Percentiles rank a stretch among this genome's conserved stretches.
These are phyloP conservation scores for Hortiboletus flavorubellus DNA, from an alignment of 768 basidiomycete species.

Conservation along the genomic window DNA sequence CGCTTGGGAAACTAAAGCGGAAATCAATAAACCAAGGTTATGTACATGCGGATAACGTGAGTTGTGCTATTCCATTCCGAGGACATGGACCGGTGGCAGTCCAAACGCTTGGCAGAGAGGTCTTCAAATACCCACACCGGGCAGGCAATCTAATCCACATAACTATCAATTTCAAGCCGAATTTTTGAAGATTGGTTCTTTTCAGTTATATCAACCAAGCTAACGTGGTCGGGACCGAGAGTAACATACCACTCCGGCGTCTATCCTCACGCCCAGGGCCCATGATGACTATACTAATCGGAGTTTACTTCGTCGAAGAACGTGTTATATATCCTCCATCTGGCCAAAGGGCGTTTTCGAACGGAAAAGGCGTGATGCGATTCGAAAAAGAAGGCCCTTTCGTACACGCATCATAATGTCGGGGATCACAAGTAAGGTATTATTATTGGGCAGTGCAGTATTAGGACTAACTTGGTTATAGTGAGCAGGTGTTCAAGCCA, in stretches of 20 bases:
- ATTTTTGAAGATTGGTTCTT: not conserved
- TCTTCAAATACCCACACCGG: not conserved
- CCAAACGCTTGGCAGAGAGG: not conserved
- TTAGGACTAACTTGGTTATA: slow-evolving; percentile 2
- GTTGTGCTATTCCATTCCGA: not conserved
- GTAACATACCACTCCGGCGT: not conserved
- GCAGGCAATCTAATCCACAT: not conserved
- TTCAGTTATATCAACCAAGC: not conserved
- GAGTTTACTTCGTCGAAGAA: not conserved
- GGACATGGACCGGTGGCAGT: not conserved
- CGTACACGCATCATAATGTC: not conserved
- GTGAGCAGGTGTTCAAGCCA: not conserved
- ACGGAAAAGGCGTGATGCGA: not conserved
- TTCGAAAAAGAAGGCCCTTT: not conserved
- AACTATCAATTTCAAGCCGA: not conserved
- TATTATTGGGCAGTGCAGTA: not conserved
- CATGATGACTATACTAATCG: not conserved
- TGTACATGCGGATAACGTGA: not conserved
- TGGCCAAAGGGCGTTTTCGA: not conserved
- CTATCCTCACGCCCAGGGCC: not conserved
- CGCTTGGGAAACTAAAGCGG: not conserved
- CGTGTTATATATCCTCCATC: not conserved
- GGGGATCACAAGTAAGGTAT: not conserved
- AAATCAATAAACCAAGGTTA: not conserved
- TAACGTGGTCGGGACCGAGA: not conserved